Base-by-base conservation (phyloP, 2,329 filamentous ascomycete species). In the Exophiala bonariae region DNA sequence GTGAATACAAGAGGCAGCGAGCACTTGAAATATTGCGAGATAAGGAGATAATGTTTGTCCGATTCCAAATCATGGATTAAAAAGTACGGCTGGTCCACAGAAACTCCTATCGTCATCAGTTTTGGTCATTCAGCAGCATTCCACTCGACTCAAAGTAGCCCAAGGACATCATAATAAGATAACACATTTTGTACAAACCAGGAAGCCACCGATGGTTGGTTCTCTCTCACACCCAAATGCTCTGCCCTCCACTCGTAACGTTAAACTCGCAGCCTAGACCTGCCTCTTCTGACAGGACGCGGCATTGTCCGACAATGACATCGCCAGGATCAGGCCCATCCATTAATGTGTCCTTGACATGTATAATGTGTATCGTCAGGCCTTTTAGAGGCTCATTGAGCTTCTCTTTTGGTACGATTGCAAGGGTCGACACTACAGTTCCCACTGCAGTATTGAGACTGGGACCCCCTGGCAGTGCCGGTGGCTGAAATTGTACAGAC, bases 301-400 rank as follows among this genome's bases (percentile, higher is more conserved):
- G 63, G 40, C 97, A 67, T 64, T 96, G 82, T 50, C 73, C 63
- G 17, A 93, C 60, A 28, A 97, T 95, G 2, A 70, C 77, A 3
- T 88, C 82, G 28, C 74, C 79, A 2, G 78, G 81, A 38, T 71
- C 66, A 19, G 81, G 80, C 0, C 82, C 88, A 63, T 96, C 90
- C 7, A 77, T 74, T 45, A 96, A 71, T 17, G 80, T 85, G 56
- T 97, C 92, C 66, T 99, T 99, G 61, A 97, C 81, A 63, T 99
- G 93, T 30, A 97, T 97, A 45, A 97, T 82, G 40, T 96, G 83
- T 1, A 99, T 75, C 54, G 83, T 86, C 20, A 97, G 64, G 0
- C 89, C 90, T 42, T 76, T 73, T 3, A 99, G 74, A 5, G 57
- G 57, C 32, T 55, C 44, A 14, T 50, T 20, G 6, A 55, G 38